These are phyloP conservation scores for Capsella rubella DNA, from an alignment of 441 rosid species.

Conservation along the genomic window DNA sequence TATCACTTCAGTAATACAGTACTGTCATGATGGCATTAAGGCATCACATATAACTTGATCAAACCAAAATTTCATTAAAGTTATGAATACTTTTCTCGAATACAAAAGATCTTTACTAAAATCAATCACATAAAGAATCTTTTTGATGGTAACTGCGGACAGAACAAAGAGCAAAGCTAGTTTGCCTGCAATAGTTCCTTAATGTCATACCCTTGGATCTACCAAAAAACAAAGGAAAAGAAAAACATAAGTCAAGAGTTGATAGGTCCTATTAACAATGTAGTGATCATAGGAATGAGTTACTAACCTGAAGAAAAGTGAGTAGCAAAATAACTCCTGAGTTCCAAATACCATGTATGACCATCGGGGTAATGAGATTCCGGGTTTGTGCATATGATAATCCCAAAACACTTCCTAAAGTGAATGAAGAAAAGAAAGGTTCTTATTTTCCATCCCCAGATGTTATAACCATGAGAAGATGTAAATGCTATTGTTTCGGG, in stretches of 20 bases:
- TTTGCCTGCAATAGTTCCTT: constrained; percentile 45
- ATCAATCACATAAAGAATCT: constrained; percentile 8
- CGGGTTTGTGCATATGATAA: constrained; percentile 90
- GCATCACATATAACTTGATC: background rate
- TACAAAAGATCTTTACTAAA: constrained; percentile 1
- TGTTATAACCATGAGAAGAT: constrained; percentile 21
- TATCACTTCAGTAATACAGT: constrained; percentile 9
- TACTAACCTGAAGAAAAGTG: constrained; percentile 82
- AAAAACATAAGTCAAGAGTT: background rate
- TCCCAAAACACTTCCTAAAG: constrained; percentile 73
- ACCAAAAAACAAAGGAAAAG: background rate
- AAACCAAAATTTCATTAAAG: constrained; percentile 17
- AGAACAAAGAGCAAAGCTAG: constrained; percentile 33
- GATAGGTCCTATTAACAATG: background rate
- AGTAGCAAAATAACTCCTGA: constrained; percentile 83
- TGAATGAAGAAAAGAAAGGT: background rate
- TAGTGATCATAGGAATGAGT: constrained; percentile 14
- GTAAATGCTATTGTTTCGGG: constrained; percentile 2
- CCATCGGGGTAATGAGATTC: constrained; percentile 80
- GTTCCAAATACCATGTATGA: constrained; percentile 88
- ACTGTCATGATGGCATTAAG: background rate
- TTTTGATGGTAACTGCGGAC: constrained; percentile 14
- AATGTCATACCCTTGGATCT: constrained; percentile 47
- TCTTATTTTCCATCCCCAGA: background rate
- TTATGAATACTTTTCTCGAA: background rate